Conservation (phyloP, 139 green algal genomes). For the Chlorella sorokiniana region DNA sequence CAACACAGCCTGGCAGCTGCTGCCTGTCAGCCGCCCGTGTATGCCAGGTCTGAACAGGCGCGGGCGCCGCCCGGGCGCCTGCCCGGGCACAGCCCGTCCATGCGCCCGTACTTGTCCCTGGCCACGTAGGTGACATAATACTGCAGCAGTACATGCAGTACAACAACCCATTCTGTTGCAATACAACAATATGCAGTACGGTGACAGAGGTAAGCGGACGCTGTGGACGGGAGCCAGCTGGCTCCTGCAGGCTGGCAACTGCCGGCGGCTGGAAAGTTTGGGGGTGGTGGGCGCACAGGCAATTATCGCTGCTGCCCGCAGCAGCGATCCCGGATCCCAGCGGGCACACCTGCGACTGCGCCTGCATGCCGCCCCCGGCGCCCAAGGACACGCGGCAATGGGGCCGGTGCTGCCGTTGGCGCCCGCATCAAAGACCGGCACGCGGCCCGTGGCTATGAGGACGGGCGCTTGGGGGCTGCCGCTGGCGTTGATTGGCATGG, state of each 20-base stretch:
- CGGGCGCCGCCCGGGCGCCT: not conserved
- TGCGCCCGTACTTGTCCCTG: constrained; percentile 23
- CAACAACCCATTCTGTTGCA: too few relatives aligned
- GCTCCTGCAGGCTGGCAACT: too few relatives aligned
- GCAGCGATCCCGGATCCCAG: not conserved
- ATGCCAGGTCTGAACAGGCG: constrained; percentile 3
- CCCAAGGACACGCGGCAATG: constrained; percentile 13
- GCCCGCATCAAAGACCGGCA: constrained; percentile 35
- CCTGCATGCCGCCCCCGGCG: constrained; percentile 5
- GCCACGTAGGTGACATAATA: constrained; percentile 20
- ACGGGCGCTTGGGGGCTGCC: constrained; percentile 14
- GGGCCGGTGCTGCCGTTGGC: constrained; percentile 1
- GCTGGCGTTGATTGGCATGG: constrained; percentile 17
- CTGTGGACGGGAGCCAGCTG: too few relatives aligned
- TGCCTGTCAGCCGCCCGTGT: not conserved
- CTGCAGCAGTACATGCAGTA: not conserved
- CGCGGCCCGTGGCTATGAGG: constrained; percentile 37
- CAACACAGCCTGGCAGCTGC: not conserved
- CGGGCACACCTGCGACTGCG: constrained; percentile 1
- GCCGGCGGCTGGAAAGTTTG: too few relatives aligned
- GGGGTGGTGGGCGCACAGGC: too few relatives aligned
- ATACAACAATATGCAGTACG: too few relatives aligned
- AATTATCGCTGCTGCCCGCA: too few relatives aligned
- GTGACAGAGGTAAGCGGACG: too few relatives aligned
- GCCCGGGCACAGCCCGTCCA: constrained; percentile 32